These are phyloP conservation scores for Fibroporia radiculosa DNA, from an alignment of 768 basidiomycete genomes.

Conservation along the genomic window DNA sequence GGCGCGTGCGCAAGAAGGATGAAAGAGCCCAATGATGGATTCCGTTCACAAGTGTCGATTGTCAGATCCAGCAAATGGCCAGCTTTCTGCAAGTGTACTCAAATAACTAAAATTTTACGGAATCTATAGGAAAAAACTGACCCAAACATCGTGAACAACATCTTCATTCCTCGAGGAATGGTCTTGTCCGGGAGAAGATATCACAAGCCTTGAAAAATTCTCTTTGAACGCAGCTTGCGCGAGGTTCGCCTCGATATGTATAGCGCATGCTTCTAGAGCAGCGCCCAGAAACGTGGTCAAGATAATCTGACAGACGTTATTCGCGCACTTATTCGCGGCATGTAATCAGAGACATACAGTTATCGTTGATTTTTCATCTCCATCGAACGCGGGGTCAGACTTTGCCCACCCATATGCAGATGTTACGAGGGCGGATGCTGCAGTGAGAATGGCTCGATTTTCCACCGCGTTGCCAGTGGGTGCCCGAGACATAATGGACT, in stretches of 20 bases:
- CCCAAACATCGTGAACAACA: constrained; percentile 6
- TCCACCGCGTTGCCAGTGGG: constrained; percentile 6
- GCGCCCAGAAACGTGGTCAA: constrained; percentile 5
- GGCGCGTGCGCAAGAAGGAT: constrained; percentile 21
- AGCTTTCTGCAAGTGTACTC: constrained; percentile 4
- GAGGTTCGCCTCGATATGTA: constrained; percentile 3
- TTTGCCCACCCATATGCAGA: not conserved
- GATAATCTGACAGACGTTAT: constrained; percentile 5
- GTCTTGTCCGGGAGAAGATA: not conserved
- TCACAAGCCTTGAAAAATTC: constrained; percentile 15
- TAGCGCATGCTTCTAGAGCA: constrained; percentile 9
- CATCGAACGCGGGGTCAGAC: not conserved
- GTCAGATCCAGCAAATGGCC: constrained; percentile 21
- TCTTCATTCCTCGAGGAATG: not conserved
- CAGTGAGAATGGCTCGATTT: constrained; percentile 3
- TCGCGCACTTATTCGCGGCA: not conserved
- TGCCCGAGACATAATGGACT: constrained; percentile 3
- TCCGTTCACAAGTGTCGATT: not conserved
- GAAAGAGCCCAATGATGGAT: constrained; percentile 14
- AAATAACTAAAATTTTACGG: not conserved
- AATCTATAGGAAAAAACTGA: not conserved
- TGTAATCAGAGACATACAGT: not conserved
- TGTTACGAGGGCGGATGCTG: constrained; percentile 2
- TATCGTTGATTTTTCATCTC: constrained; percentile 5
- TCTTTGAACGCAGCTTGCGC: constrained; percentile 13